Base-by-base conservation (phyloP, 805 yeast species). In the Kodamaea nitidulidarum region DNA sequence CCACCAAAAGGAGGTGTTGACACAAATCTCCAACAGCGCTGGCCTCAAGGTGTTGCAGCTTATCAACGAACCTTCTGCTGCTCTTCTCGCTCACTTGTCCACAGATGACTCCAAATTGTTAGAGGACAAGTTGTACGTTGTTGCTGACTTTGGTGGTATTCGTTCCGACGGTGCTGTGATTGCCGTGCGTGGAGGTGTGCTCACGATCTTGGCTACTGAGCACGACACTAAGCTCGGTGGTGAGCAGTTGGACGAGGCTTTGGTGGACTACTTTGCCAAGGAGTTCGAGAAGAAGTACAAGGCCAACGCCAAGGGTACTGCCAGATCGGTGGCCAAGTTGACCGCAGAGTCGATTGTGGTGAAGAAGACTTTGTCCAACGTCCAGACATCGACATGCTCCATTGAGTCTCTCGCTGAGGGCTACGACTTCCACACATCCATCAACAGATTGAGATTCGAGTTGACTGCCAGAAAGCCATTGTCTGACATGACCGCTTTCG, bases 141-240 rank as follows among this genome's bases (percentile, higher is more conserved):
- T 93, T 51, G 95, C 95, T 40, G 98, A 93, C 65, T 86, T 93
- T 55, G 98, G 98, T 62, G 97, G 96, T 58, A 75, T 88, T 52
- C 78, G 98, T 67, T 82, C 95, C 30, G 98, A 93, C 60, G 96
- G 90, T 46, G 96, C 98, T 43, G 90, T 93, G 37, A 71, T 93
- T 54, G 81, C 97, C 29, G 85, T 83, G 39, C 81, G 97, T 71
- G 96, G 96, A 48, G 98, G 98, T 55, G 78, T 93, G 50, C 75
- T 86, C 67, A 91, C 98, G 40, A 72, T 88, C 34, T 73, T 93
- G 52, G 83, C 95, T 44, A 87, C 96, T 49, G 78, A 80, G 43
- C 95, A 88, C 58, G 84, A 86, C 61, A 71, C 71, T 52, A 80
- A 76, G 39, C 76, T 93, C 45, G 98, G 98, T 57, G 98, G 98